Evolutionary conservation across 371 early-diverging fungal genomes (phyloP).

Genomic region (Mucor piriformis): DNA sequence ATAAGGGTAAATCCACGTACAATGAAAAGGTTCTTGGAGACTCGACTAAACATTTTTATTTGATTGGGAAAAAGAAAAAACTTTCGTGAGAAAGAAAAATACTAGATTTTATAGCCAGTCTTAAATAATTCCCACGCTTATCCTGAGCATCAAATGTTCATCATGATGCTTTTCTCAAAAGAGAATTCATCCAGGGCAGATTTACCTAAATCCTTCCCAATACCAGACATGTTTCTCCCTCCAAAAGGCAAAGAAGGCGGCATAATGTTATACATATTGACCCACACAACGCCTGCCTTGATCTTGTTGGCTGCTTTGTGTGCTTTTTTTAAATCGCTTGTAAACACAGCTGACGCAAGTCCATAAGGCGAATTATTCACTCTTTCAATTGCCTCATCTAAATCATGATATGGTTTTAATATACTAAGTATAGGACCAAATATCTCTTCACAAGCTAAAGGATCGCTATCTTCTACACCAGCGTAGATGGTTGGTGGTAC

Average conservation of each 20-base stretch:
- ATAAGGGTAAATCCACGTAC: too few relatives aligned
- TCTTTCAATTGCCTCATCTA: slow-evolving; percentile 67
- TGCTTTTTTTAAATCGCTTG: slow-evolving; percentile 63
- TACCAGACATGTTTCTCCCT: slow-evolving; percentile 81
- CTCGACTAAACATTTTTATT: not conserved
- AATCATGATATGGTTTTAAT: slow-evolving; percentile 65
- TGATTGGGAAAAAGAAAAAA: not conserved
- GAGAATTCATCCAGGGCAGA: slow-evolving; percentile 69
- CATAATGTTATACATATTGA: slow-evolving; percentile 62
- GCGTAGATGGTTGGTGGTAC: slow-evolving; percentile 72
- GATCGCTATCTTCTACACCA: slow-evolving; percentile 52
- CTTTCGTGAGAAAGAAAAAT: not conserved
- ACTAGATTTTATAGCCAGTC: not conserved
- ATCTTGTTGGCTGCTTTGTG: slow-evolving; percentile 59
- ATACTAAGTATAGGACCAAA: slow-evolving; percentile 86
- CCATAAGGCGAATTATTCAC: slow-evolving; percentile 82
- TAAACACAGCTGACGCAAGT: slow-evolving; percentile 79
- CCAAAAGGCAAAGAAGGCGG: slow-evolving; percentile 80
- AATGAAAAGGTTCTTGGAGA: not conserved
- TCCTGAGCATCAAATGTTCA: not conserved
- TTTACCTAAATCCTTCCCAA: slow-evolving; percentile 76
- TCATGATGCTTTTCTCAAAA: slow-evolving; percentile 54
- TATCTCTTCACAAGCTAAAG: slow-evolving; percentile 80
- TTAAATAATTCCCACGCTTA: not conserved
- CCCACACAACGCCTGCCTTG: slow-evolving; percentile 45